Conservation (phyloP, 305 asterid species). For the Fraxinus latifolia region DNA sequence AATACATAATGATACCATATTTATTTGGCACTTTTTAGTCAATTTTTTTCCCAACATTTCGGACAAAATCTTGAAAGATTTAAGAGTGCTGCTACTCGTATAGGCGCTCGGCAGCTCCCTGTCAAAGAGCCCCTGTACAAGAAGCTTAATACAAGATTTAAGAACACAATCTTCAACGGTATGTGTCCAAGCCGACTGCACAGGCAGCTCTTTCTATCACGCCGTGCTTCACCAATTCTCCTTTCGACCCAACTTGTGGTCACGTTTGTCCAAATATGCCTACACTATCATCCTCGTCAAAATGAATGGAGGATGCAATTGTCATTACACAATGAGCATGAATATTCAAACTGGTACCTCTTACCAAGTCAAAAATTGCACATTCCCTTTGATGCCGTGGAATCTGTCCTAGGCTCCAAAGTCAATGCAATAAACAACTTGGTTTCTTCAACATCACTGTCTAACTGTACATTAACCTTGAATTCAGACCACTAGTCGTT, state of each 20-base stretch:
- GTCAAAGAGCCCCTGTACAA: too few relatives aligned
- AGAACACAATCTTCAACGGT: background rate
- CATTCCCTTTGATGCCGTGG: constrained; percentile 30
- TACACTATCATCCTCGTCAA: background rate
- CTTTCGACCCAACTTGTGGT: background rate
- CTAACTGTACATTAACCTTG: constrained; percentile 7
- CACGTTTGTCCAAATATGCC: background rate
- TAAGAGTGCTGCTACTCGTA: too few relatives aligned
- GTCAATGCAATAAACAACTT: constrained; percentile 39
- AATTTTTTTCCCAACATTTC: background rate
- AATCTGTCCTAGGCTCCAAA: constrained; percentile 21
- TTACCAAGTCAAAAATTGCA: constrained; percentile 34
- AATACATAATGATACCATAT: background rate
- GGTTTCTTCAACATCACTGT: constrained; percentile 22
- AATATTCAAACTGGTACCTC: constrained; percentile 25
- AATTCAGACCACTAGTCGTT: constrained; percentile 22
- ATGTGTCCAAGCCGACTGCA: background rate
- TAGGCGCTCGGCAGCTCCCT: too few relatives aligned
- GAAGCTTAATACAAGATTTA: too few relatives aligned
- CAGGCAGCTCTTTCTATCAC: background rate
- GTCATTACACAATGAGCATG: background rate
- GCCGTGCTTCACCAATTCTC: background rate
- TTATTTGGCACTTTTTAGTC: background rate
- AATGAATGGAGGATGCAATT: constrained; percentile 1
- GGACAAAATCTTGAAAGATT: background rate